Conservation (phyloP, 2,329 filamentous ascomycete species). For the Pestalotiopsis sp. region DNA sequence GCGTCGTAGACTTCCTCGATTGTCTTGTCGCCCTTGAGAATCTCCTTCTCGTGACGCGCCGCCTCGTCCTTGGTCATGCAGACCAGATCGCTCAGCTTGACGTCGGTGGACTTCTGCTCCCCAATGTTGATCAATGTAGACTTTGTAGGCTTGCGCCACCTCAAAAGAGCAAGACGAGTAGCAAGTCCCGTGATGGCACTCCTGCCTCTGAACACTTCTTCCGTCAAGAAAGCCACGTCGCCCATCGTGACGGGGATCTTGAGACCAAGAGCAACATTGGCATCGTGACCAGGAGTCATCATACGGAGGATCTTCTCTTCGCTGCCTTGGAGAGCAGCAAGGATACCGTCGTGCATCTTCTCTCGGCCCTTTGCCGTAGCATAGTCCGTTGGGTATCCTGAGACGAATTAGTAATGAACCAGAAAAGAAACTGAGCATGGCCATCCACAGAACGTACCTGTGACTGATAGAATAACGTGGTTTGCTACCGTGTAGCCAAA, state of each 20-base stretch:
- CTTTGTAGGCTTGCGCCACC: conserved; percentile 70
- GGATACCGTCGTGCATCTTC: conserved; percentile 87
- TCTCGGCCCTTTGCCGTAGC: conserved; percentile 78
- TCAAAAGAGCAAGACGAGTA: conserved; percentile 74
- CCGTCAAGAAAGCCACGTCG: conserved; percentile 84
- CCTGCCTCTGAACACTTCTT: conserved; percentile 83
- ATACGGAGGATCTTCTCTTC: conserved; percentile 74
- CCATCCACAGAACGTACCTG: conserved; percentile 33
- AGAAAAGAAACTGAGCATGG: neutral
- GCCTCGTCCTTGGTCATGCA: conserved; percentile 36
- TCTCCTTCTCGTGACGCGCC: conserved; percentile 72
- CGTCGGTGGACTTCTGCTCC: conserved; percentile 74
- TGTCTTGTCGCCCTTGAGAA: conserved; percentile 68
- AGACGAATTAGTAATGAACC: conserved; percentile 13
- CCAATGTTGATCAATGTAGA: conserved; percentile 62
- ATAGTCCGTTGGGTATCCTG: conserved; percentile 85
- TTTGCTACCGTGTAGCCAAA: conserved; percentile 93
- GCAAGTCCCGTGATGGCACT: conserved; percentile 81
- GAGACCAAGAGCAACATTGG: conserved; percentile 64
- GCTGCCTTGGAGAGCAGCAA: conserved; percentile 71
- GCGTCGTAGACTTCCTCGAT: conserved; percentile 74
- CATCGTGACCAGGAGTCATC: conserved; percentile 41
- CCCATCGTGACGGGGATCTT: conserved; percentile 75
- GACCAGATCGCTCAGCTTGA: conserved; percentile 41
- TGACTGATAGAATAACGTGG: conserved; percentile 81